Conservation (phyloP, 1,284 basidiomycete genomes). For the Inonotus obliquus region DNA sequence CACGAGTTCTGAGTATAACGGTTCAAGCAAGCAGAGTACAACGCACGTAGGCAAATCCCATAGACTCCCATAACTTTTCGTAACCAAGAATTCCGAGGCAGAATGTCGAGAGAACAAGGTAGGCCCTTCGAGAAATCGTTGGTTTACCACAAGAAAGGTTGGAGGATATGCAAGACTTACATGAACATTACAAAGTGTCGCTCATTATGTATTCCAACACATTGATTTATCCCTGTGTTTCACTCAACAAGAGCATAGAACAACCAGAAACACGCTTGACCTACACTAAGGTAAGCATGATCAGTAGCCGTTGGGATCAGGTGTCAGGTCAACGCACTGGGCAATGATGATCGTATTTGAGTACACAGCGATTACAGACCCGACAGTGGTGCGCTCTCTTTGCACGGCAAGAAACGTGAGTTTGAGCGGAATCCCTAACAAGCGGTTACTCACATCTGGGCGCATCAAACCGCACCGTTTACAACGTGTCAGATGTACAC, state of each 20-base stretch:
- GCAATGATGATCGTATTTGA: slow-evolving; percentile 96
- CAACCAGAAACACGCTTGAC: slow-evolving; percentile 9
- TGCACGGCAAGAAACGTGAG: not conserved
- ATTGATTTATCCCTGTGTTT: slow-evolving; percentile 88
- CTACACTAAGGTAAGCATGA: slow-evolving; percentile 14
- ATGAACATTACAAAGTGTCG: slow-evolving; percentile 95
- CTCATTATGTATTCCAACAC: slow-evolving; percentile 93
- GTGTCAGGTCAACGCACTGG: slow-evolving; percentile 51
- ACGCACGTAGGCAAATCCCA: slow-evolving; percentile 46
- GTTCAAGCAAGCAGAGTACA: not conserved
- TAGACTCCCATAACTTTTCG: slow-evolving; percentile 46
- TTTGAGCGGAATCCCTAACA: not conserved
- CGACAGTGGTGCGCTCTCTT: slow-evolving; percentile 94
- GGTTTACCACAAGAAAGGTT: slow-evolving; percentile 3
- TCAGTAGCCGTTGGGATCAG: not conserved
- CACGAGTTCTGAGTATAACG: slow-evolving; percentile 8
- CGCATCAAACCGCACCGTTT: slow-evolving; percentile 65
- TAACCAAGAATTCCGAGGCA: slow-evolving; percentile 59
- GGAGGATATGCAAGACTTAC: slow-evolving; percentile 39
- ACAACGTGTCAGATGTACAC: slow-evolving; percentile 56
- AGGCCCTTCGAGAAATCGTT: slow-evolving; percentile 46
- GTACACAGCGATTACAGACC: slow-evolving; percentile 86
- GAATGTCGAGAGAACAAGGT: slow-evolving; percentile 61
- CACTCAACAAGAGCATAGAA: not conserved
- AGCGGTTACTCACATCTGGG: slow-evolving; percentile 66